Evolutionary conservation across 2,329 filamentous ascomycete species (phyloP).

Genomic region (Fonsecaea pedrosoi): DNA sequence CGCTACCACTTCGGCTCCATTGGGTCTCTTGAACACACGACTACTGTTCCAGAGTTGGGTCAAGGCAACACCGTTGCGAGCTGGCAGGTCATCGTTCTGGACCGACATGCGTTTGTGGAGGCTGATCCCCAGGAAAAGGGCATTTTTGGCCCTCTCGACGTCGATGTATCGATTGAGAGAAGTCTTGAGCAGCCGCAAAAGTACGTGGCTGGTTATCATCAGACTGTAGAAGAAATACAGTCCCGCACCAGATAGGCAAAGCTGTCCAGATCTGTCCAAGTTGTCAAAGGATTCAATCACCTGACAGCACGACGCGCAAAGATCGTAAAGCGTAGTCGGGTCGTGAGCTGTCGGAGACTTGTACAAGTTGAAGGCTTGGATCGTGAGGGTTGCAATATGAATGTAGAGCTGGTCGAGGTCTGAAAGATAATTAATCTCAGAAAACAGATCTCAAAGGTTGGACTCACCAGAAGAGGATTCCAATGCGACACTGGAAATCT

Average conservation of each 20-base stretch:
- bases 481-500: conserved; percentile 47
- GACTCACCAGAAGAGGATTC: conserved; percentile 44
- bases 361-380: conserved; percentile 32
- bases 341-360: conserved; percentile 32
- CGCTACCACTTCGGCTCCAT: conserved; percentile 46
- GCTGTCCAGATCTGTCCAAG: conserved; percentile 27
- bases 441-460: background rate
- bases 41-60: conserved; percentile 52
- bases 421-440: background rate
- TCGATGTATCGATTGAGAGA: conserved; percentile 44
- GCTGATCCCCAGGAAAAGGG: conserved; percentile 49
- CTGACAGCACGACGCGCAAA: conserved; percentile 30
- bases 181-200: conserved; percentile 51
- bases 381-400: conserved; percentile 23
- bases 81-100: conserved; percentile 46
- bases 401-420: conserved; percentile 27
- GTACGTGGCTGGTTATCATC: conserved; percentile 43
- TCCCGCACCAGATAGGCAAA: conserved; percentile 22
- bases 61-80: conserved; percentile 45
- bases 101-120: conserved; percentile 49
- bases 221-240: conserved; percentile 44
- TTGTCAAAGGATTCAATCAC: conserved; percentile 33
- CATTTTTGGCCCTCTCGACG: conserved; percentile 44
- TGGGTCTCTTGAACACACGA: conserved; percentile 49
- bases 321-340: conserved; percentile 31